Conservation (phyloP, 164 flowering plant species). For the Berberis thunbergii region DNA sequence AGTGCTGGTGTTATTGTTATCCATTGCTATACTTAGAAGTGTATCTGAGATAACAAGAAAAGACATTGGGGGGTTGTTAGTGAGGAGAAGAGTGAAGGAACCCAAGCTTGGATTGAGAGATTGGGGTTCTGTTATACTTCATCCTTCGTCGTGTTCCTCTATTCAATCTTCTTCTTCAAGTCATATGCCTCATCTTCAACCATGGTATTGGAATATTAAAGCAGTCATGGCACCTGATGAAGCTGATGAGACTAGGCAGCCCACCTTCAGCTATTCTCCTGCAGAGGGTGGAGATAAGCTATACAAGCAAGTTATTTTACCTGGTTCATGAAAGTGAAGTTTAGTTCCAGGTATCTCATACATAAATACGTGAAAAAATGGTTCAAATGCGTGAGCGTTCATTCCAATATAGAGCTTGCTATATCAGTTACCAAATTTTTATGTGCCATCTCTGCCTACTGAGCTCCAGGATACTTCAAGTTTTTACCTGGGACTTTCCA, state of each 20-base stretch:
- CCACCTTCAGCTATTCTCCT: conserved; percentile 31
- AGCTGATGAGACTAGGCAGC: conserved; percentile 23
- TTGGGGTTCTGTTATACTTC: conserved; percentile 84
- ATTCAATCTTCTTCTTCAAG: conserved; percentile 19
- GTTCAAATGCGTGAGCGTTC: too few species aligned
- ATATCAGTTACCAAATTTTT: too few species aligned
- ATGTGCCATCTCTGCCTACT: too few species aligned
- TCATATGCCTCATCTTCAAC: conserved; percentile 36
- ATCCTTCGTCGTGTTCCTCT: conserved; percentile 22
- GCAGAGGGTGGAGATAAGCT: conserved; percentile 76
- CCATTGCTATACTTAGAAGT: conserved; percentile 59
- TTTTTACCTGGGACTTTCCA: too few species aligned
- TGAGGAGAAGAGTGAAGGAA: conserved; percentile 66
- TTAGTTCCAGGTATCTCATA: background rate
- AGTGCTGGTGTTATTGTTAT: conserved; percentile 51
- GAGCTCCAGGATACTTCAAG: too few species aligned
- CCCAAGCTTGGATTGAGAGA: conserved; percentile 57
- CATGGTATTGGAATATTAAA: conserved; percentile 79
- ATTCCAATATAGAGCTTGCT: too few species aligned
- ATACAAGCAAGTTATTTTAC: conserved; percentile 42
- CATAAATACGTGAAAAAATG: too few species aligned
- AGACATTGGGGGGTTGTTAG: conserved; percentile 61
- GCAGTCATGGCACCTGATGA: conserved; percentile 34
- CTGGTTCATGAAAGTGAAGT: background rate
- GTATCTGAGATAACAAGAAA: conserved; percentile 53